Base-by-base conservation (phyloP, 768 basidiomycete species). In the Auricularia sp. region DNA sequence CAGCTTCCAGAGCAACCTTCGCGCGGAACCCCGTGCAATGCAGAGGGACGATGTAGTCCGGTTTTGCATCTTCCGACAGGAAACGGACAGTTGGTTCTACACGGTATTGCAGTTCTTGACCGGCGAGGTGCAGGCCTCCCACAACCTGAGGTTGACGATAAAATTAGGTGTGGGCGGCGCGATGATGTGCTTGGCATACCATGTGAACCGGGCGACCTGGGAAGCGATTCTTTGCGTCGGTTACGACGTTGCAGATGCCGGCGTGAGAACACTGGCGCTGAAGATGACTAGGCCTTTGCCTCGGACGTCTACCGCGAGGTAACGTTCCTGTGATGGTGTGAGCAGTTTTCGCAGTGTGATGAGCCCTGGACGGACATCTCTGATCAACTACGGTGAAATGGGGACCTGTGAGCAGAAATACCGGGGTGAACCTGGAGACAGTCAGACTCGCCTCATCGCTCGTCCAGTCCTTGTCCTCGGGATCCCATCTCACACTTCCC, bases 261-360 rank as follows among this genome's bases (percentile, higher is more conserved):
- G 91, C 91, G 74, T 93, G 91, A 5, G 85, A 86, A 67, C 85
- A 87, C n/a, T n/a, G 35, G 92, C 85, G 77, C 88, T 91, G 74
- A 94, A 91, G 64, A 93, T 79, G 29, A 93, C 81, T 62, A 93
- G 74, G 1, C 91, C 91, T 71, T 90, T 92, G 7, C 88, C 90
- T n/a, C 79, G 78, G 0, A 93, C 87, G 72, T 93, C 89, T 33
- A 93, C 75, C 0, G 77, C 86, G 60, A 82, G 84, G 70, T 92
- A 93, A 29, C 92, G 79, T 71, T 93, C 92, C 68, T 93, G 87
- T 84, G 67, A 93, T 84, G 61, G 87, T 79, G 88, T 92, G 62
- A 64, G 3, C 62, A 36, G 23, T 5, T 59, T 29, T 29, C 29
- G 29, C 29, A 29, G 29, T 29, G 12, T 39, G 42, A 60, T 61